Base-by-base conservation (phyloP, 2,329 filamentous ascomycete species). In the Stagonosporopsis tanaceti region DNA sequence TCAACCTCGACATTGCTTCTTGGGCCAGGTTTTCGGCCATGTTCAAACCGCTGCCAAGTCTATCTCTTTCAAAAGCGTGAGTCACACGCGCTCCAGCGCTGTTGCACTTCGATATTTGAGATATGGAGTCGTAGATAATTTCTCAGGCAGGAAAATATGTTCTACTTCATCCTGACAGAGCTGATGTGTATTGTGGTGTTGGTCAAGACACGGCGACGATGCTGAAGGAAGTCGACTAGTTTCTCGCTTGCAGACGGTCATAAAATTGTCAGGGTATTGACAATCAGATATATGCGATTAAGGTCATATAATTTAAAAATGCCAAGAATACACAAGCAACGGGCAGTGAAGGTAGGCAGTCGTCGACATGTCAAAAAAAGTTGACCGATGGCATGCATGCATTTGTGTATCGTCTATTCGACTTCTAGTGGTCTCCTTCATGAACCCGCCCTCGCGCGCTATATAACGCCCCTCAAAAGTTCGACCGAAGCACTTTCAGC, bases 61-160 rank as follows among this genome's bases (percentile, higher is more conserved):
- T 51, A 59, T 50, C 51, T 62, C 44, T 62, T 60, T 37, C 25
- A 27, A 37, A 11, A 28, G 5, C 20, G 44, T 45, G 41, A 54
- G 40, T 50, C 46, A 50, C 50, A 24, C 7, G 15, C 12, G 22
- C 24, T 32, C 15, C 12, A 4, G 15, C 24, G 7, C 14, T 25
- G 30, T 22, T 12, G 42, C 34, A 15, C 14, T 1, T 15, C n/a
- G 17, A 11, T 34, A 14, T 6, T 0, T 9, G 1, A 15, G 40
- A 28, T n/a, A 24, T 20, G 20, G 12, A 3, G 22, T 17, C 12
- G 17, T 17, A 11, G 37, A 24, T 12, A 25, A 6, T 11, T 30
- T 30, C n/a, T 20, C 12, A n/a, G 11, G 45, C 32, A 8, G 15
- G 27, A 2, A 11, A 28, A 28, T 4, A 28, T 32, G 30, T 32